Evolutionary conservation across 1,284 basidiomycete species (phyloP).

Genomic region (Ceratobasidium sp.): DNA sequence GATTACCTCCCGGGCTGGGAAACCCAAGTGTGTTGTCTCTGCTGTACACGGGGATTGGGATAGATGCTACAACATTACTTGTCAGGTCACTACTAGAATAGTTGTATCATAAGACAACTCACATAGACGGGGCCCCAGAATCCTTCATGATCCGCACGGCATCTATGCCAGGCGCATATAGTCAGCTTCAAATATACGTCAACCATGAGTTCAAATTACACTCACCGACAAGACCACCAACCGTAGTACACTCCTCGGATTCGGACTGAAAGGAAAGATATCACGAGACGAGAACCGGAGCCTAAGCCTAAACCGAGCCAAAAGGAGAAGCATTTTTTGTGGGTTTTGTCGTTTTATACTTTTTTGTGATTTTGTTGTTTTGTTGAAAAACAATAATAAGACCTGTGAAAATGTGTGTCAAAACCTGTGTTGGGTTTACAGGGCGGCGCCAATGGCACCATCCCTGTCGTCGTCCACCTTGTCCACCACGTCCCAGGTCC

Average conservation of each 20-base stretch:
- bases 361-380: conserved; percentile 7
- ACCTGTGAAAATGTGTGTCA: neutral
- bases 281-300: neutral
- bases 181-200: neutral
- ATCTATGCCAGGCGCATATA: neutral
- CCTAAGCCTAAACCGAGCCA: neutral
- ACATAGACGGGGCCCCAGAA: neutral
- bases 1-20: too few relatives aligned
- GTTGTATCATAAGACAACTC: neutral
- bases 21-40: too few relatives aligned
- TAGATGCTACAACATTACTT: too few relatives aligned
- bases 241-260: neutral
- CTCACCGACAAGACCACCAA: neutral
- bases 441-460: neutral
- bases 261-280: neutral
- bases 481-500: neutral
- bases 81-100: too few relatives aligned
- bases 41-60: too few relatives aligned
- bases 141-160: neutral
- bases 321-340: conserved; percentile 40
- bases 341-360: neutral
- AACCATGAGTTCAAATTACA: neutral
- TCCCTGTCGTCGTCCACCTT: neutral
- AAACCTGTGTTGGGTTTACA: neutral
- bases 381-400: neutral